Evolutionary conservation across 345 rosid species (phyloP), one percentile per base, ranked within the genome.

Genomic region (Cochlearia excelsa): DNA sequence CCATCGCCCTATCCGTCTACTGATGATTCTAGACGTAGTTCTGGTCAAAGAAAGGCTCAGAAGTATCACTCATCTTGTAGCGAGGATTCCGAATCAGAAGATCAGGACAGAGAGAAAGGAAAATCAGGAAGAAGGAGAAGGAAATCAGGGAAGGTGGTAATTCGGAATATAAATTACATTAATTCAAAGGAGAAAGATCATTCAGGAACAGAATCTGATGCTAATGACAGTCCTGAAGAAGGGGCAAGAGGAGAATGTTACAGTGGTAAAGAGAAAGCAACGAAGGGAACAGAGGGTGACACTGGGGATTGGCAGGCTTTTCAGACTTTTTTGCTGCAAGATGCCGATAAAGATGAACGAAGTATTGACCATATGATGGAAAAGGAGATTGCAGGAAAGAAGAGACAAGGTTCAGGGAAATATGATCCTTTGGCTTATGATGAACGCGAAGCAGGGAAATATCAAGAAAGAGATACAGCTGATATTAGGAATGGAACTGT

Each of bases 261-360:
- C 57, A 78, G 67, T 53, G 66, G 75, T 57, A 74, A 52, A 70
- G 80, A 70, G 38, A 80, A 69, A 72, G 66, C 60, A 33, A 34
- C 60, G 39, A 48, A 76, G 45, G 74, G 77, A 60, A 78, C 78
- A 65, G 90, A 75, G 68, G 74, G 69, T 57, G 88, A 76, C 72
- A 80, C 84, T 57, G 95, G 73, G 34, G 74, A 89, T 30, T 93
- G 99, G 99, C 82, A 82, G 58, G 97, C 95, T 40, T 93, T 93
- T 81, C 97, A 93, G 80, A 82, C 56, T 58, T 77, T 46, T 62
- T 66, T 93, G 57, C 81, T 93, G 30, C 87, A 76, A 77, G 95
- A 80, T 72, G 80, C 82, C n/a, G 88, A 85, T 67, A 86, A 81
- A 71, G 93, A 81, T 57, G 89, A 80, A 55, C 75, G 31, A 72